Evolutionary conservation across 352 stramenopile genomes (phyloP).

Genomic region (Phytophthora sansomeana): DNA sequence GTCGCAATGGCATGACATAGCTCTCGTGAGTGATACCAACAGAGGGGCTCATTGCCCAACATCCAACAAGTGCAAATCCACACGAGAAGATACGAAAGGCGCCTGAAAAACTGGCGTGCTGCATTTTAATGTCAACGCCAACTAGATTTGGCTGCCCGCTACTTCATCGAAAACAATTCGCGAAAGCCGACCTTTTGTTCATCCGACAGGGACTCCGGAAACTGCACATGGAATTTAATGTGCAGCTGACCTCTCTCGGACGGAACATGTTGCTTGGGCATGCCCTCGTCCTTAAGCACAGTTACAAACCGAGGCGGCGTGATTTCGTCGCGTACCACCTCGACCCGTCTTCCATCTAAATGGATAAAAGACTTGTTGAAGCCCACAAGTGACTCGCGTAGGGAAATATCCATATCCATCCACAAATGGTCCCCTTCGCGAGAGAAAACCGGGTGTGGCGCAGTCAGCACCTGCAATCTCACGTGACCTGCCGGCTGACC

Average conservation of each 20-base stretch:
- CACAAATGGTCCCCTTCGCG: conserved; percentile 96
- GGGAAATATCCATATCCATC: conserved; percentile 95
- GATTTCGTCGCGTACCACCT: conserved; percentile 87
- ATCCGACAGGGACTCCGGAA: conserved; percentile 90
- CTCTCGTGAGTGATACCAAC: too few relatives aligned
- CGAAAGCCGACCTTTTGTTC: conserved; percentile 81
- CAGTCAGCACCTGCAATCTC: conserved; percentile 91
- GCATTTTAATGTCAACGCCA: background rate
- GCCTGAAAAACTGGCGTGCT: conserved; percentile 1
- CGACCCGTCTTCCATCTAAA: conserved; percentile 93
- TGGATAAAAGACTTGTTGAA: conserved; percentile 94
- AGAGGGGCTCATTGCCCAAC: too few relatives aligned
- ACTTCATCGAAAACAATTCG: conserved; percentile 58
- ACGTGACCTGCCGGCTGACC: conserved; percentile 94
- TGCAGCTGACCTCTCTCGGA: conserved; percentile 91
- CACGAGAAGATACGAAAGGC: background rate
- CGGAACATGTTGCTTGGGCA: conserved; percentile 93
- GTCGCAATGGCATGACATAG: too few relatives aligned
- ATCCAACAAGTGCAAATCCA: background rate
- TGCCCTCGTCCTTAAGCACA: conserved; percentile 93
- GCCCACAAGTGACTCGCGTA: conserved; percentile 95
- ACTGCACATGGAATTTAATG: conserved; percentile 96
- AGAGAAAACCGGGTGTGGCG: conserved; percentile 88
- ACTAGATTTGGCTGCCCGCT: conserved; percentile 15
- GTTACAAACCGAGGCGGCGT: conserved; percentile 94